phyloP scores from a whole-genome alignment of 2,329 filamentous ascomycete genomes.

The Fusarium sp. region DNA sequence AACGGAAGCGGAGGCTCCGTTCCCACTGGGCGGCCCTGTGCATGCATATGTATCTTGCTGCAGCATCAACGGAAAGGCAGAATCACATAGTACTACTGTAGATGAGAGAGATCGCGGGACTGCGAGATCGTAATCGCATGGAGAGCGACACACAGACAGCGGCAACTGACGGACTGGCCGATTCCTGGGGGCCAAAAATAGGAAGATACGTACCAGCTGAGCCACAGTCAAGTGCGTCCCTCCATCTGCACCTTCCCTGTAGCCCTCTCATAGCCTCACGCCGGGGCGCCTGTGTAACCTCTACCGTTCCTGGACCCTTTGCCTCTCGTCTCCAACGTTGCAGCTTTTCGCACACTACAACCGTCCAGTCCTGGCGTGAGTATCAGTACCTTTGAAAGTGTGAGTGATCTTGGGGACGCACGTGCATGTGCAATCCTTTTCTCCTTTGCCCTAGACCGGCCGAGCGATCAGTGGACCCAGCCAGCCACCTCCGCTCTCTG shows the following conservation, averaged over 20 bases:
- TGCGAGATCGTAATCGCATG: constrained; percentile 14
- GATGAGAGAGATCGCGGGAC: constrained; percentile 6
- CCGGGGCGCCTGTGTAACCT: constrained; percentile 14
- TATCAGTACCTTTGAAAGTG: constrained; percentile 37
- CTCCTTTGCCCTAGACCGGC: constrained; percentile 20
- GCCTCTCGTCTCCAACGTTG: constrained; percentile 23
- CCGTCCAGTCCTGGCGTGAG: constrained; percentile 15
- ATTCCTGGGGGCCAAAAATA: constrained; percentile 41
- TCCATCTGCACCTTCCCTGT: constrained; percentile 1
- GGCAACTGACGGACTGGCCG: constrained; percentile 31
- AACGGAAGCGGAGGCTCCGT: constrained; percentile 20
- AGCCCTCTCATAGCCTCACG: constrained; percentile 13
- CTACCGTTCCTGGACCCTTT: constrained; percentile 24
- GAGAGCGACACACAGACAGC: constrained; percentile 2
- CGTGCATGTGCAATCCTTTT: constrained; percentile 32
- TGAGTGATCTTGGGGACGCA: constrained; percentile 16
- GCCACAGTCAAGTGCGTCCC: constrained; percentile 28
- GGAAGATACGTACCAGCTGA: constrained; percentile 34
- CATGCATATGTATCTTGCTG: constrained; percentile 30
- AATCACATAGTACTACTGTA: constrained; percentile 8
- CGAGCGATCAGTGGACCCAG: constrained; percentile 39
- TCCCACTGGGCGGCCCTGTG: constrained; percentile 16
- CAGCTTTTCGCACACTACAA: constrained; percentile 31
- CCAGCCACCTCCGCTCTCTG: constrained; percentile 11
- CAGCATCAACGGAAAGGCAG: constrained; percentile 32